Base-by-base conservation (phyloP, 116 monocot genomes). In the Cymodocea nodosa region DNA sequence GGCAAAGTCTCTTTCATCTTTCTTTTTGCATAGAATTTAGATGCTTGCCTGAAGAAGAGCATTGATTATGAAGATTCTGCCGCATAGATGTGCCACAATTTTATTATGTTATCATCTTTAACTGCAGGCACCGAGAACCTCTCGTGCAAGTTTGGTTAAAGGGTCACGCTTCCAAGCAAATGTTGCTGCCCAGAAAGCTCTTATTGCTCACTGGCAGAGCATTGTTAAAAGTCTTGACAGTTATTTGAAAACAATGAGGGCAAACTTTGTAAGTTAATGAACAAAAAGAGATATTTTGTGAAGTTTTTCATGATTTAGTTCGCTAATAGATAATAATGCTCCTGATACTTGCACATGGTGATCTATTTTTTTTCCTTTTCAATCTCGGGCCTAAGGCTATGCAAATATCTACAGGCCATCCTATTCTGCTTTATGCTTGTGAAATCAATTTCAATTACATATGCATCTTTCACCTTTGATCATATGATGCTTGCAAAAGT, bases 191-290 rank as follows among this genome's bases (percentile, higher is more conserved):
- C 84, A 84, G 56, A 79, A 84, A 68, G 77, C 81, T 67, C 64
- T 82, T 35, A 84, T 89, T 61, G 88, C 84, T n/a, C 89, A 85
- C 48, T 89, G 89, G 89, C 85, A 85, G 61, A 85, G 89, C 62
- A 89, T 84, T 62, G 80, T 89, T 40, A 77, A 82, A 68, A 89
- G 73, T 66, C 71, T 89, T 11, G 75, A 77, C 30, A 82, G 62
- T 56, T 82, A 70, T 48, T 74, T 89, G 74, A 85, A 84, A 60
- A 78, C 71, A 57, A 60, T 89, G 75, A 80, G 70, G 68, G 82
- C 82, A 39, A 89, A 89, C 68, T 82, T 65, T 78, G 89, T 89
- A 69, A 67, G 82, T 77, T 37, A 50, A 67, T 3, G 15, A 30
- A 30, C 36, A 16, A 22, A n/a, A 34, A 52, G n/a, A 67, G 35